phyloP scores from a whole-genome alignment of 1,139 yeast genomes.

The Pichia sp. region DNA sequence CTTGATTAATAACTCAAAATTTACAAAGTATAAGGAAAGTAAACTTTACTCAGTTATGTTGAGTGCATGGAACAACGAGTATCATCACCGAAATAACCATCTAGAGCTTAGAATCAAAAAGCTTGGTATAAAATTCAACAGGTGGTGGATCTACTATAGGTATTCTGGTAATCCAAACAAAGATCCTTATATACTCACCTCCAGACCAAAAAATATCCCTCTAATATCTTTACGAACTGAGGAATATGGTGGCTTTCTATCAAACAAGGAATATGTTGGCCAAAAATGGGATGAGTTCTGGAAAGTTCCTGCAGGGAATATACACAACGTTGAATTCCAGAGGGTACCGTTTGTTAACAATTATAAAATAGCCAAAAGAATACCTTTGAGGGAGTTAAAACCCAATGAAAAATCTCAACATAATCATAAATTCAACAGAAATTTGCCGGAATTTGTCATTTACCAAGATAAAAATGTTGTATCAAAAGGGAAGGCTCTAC shows the following conservation, averaged over 20 bases:
- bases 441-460: not conserved
- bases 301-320: not conserved
- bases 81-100: not conserved
- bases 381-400: not conserved
- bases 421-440: not conserved
- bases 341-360: not conserved
- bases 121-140: conserved; percentile 38
- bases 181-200: conserved; percentile 40
- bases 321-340: not conserved
- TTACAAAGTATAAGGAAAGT: not conserved
- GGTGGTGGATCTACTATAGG: conserved; percentile 40
- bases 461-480: not conserved
- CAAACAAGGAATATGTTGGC: conserved; percentile 2
- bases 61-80: conserved; percentile 9
- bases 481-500: not conserved
- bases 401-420: not conserved
- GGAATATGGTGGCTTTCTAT: conserved; percentile 21
- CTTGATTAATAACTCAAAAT: not conserved
- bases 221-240: conserved; percentile 35
- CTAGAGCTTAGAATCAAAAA: conserved; percentile 24
- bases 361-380: not conserved
- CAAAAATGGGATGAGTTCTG: conserved; percentile 9
- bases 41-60: conserved; percentile 5
- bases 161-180: conserved; percentile 27
- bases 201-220: conserved; percentile 38